Evolutionary conservation across 306 rosid species (phyloP).

Genomic region (Neltuma alba): DNA sequence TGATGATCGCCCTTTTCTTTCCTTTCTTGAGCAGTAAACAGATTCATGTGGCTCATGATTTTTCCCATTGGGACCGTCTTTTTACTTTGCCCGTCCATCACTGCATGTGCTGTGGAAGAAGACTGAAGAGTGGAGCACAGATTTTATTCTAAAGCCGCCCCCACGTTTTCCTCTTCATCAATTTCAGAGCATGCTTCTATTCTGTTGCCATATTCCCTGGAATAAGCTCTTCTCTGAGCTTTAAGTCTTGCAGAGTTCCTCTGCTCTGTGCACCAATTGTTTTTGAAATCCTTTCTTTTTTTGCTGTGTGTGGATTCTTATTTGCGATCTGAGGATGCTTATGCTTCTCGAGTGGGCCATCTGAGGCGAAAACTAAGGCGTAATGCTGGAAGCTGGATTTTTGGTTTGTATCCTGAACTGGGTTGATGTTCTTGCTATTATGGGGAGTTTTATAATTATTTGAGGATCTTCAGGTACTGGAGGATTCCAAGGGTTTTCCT

Average conservation of each 20-base stretch:
- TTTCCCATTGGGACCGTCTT: neutral
- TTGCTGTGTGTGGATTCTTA: constrained; percentile 32
- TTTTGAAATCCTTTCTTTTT: neutral
- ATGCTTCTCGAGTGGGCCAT: constrained; percentile 1
- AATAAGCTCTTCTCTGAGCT: constrained; percentile 11
- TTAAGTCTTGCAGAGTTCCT: neutral
- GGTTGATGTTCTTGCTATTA: constrained; percentile 1
- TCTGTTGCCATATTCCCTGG: constrained; percentile 30
- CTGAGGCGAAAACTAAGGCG: neutral
- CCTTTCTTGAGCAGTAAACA: neutral
- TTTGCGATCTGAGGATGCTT: constrained; percentile 35
- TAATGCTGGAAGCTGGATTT: constrained; percentile 30
- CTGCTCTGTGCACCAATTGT: constrained; percentile 23
- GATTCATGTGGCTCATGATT: neutral
- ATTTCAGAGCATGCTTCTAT: constrained; percentile 31
- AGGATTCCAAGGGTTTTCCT: neutral
- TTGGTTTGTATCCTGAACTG: constrained; percentile 34
- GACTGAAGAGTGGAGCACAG: constrained; percentile 7
- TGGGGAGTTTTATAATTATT: neutral
- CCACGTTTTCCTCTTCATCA: constrained; percentile 49
- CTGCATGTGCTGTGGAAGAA: constrained; percentile 41
- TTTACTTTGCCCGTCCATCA: constrained; percentile 14
- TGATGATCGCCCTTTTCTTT: neutral
- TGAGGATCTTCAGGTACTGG: neutral
- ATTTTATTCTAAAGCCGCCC: constrained; percentile 47